Evolutionary conservation across 345 rosid genomes (phyloP).

Genomic region (Populus ilicifolia): DNA sequence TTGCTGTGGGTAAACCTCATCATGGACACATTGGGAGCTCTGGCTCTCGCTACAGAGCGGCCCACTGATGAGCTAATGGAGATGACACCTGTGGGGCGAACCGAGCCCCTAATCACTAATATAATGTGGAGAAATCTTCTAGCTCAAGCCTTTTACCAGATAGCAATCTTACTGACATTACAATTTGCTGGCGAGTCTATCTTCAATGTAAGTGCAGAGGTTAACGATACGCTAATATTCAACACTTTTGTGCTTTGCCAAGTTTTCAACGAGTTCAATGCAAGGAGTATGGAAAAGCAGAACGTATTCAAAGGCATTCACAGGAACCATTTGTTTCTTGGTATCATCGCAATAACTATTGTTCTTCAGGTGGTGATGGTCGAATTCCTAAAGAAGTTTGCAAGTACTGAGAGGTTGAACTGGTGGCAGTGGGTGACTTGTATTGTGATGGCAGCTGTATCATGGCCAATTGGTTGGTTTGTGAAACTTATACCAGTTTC

Average conservation of each 20-base stretch:
- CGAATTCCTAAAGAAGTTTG: conserved; percentile 57
- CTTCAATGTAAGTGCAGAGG: conserved; percentile 18
- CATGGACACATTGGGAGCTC: conserved; percentile 30
- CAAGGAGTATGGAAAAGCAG: conserved; percentile 23
- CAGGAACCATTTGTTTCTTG: conserved; percentile 24
- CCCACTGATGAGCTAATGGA: conserved; percentile 27
- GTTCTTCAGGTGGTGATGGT: conserved; percentile 66
- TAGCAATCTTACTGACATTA: conserved; percentile 12
- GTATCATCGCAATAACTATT: conserved; percentile 43
- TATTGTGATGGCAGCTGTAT: conserved; percentile 42
- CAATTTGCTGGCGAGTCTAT: conserved; percentile 25
- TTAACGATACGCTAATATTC: conserved; percentile 22
- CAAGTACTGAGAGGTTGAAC: conserved; percentile 46
- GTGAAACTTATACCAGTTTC: conserved; percentile 57
- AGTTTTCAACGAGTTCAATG: conserved; percentile 32
- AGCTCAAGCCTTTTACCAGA: conserved; percentile 25
- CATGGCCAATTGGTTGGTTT: conserved; percentile 63
- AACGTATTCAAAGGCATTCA: conserved; percentile 24
- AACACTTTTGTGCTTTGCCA: conserved; percentile 31
- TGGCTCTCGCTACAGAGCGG: conserved; percentile 27
- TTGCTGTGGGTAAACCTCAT: conserved; percentile 31
- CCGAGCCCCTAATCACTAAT: conserved; percentile 24
- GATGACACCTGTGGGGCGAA: conserved; percentile 21
- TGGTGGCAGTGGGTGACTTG: conserved; percentile 55
- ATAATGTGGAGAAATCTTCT: conserved; percentile 33